Evolutionary conservation across 345 rosid genomes (phyloP).

Genomic region (Lepidium africanum): DNA sequence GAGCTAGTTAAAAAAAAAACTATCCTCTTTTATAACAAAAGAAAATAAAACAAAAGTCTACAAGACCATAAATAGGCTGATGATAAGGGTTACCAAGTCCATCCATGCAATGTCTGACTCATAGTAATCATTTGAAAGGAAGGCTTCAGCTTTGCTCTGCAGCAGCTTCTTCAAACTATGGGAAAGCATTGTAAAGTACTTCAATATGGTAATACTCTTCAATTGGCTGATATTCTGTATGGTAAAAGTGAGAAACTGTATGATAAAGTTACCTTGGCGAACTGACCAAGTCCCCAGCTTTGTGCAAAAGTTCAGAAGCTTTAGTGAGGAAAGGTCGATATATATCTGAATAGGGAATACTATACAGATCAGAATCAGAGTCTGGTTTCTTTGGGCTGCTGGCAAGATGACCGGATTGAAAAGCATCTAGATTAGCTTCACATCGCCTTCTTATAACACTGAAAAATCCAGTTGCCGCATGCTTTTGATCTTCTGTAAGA

Average conservation of each 20-base stretch:
- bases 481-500: conserved; percentile 47
- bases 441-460: conserved; percentile 62
- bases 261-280: conserved; percentile 50
- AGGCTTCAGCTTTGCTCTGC: conserved; percentile 81
- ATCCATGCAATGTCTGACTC: conserved; percentile 96
- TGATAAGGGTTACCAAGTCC: conserved; percentile 61
- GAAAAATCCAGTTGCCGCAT: conserved; percentile 66
- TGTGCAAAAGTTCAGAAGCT: conserved; percentile 68
- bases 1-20: not conserved
- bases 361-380: conserved; percentile 42
- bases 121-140: conserved; percentile 82
- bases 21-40: not conserved
- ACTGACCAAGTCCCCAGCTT: conserved; percentile 75
- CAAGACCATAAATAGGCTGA: not conserved
- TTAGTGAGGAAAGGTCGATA: conserved; percentile 51
- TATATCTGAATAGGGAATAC: conserved; percentile 60
- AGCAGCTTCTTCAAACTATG: conserved; percentile 82
- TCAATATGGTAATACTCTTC: conserved; percentile 1
- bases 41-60: not conserved
- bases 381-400: conserved; percentile 27
- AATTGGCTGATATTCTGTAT: not conserved
- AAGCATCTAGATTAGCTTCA: conserved; percentile 41
- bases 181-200: not conserved
- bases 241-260: not conserved
- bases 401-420: conserved; percentile 25